Evolutionary conservation across 2,329 filamentous ascomycete genomes (phyloP).

Genomic region (Penicillium olsonii): DNA sequence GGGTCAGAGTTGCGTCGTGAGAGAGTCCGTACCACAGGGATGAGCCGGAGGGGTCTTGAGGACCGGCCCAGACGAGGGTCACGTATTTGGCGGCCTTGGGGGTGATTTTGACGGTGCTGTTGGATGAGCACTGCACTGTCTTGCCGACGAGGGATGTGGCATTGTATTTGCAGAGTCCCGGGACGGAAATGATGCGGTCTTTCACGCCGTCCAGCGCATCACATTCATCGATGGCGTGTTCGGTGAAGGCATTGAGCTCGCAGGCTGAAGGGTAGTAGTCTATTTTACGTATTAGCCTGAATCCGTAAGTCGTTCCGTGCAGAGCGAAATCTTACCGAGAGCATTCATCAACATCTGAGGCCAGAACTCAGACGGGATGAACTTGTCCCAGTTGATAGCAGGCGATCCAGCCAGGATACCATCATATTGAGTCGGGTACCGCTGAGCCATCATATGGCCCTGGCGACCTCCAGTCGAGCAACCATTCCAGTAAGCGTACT

Average conservation of each 20-base stretch:
- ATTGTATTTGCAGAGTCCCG: slow-evolving; percentile 25
- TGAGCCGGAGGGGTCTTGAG: slow-evolving; percentile 18
- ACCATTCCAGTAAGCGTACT: slow-evolving; percentile 23
- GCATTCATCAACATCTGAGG: slow-evolving; percentile 27
- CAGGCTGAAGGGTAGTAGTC: slow-evolving; percentile 25
- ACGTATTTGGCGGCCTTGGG: slow-evolving; percentile 12
- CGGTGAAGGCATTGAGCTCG: slow-evolving; percentile 38
- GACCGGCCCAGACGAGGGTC: slow-evolving; percentile 33
- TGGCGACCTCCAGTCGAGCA: slow-evolving; percentile 28
- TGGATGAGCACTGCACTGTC: slow-evolving; percentile 19
- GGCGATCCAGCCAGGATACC: slow-evolving; percentile 49
- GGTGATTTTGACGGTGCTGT: slow-evolving; percentile 31
- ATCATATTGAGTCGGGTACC: slow-evolving; percentile 59
- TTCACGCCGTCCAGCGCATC: slow-evolving; percentile 40
- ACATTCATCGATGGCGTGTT: slow-evolving; percentile 37
- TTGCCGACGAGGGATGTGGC: slow-evolving; percentile 21
- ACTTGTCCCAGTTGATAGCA: slow-evolving; percentile 8
- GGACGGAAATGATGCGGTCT: slow-evolving; percentile 30
- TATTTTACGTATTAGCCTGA: background rate
- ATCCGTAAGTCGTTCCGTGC: too few species aligned
- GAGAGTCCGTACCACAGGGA: slow-evolving; percentile 38
- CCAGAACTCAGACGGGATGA: slow-evolving; percentile 24
- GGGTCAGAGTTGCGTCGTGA: slow-evolving; percentile 26
- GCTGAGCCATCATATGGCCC: slow-evolving; percentile 45
- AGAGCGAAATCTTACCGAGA: background rate